Conservation (phyloP, 2,329 filamentous ascomycete genomes). For the Aureobasidium sp. region DNA sequence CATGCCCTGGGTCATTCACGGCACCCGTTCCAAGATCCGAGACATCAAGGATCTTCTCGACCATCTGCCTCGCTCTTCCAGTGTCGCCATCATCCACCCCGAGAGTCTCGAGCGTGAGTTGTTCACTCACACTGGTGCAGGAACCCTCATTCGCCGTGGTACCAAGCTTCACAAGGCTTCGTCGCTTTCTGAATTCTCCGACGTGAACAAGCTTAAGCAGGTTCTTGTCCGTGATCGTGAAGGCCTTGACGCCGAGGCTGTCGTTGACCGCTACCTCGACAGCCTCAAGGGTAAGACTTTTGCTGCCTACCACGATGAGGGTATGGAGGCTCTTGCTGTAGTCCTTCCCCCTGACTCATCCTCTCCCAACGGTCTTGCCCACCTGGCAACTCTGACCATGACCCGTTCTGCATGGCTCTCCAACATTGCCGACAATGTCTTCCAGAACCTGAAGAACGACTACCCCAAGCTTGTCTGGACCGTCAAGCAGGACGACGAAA, state of each 20-base stretch:
- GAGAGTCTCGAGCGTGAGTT: constrained; percentile 93
- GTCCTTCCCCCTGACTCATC: constrained; percentile 67
- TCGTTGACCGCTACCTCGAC: constrained; percentile 80
- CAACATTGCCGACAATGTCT: constrained; percentile 92
- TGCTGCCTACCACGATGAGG: constrained; percentile 89
- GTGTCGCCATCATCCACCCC: constrained; percentile 95
- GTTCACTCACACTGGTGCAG: constrained; percentile 91
- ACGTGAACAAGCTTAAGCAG: constrained; percentile 70
- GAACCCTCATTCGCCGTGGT: constrained; percentile 84
- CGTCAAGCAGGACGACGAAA: constrained; percentile 93
- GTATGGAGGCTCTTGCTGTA: constrained; percentile 86
- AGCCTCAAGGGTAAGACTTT: constrained; percentile 71
- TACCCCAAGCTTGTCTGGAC: constrained; percentile 89
- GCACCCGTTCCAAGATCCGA: constrained; percentile 92
- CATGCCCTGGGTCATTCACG: constrained; percentile 91
- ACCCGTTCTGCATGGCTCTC: constrained; percentile 92
- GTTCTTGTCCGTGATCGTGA: constrained; percentile 76
- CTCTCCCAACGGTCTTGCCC: constrained; percentile 62
- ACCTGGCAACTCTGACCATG: constrained; percentile 83
- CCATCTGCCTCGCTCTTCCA: constrained; percentile 81
- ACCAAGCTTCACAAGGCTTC: constrained; percentile 76
- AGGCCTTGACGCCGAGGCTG: constrained; percentile 71
- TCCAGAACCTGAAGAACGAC: constrained; percentile 88
- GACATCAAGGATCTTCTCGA: constrained; percentile 93
- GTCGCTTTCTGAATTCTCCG: constrained; percentile 65